Base-by-base conservation (phyloP, 2,329 filamentous ascomycete genomes). In the Fusarium marasasianum region DNA sequence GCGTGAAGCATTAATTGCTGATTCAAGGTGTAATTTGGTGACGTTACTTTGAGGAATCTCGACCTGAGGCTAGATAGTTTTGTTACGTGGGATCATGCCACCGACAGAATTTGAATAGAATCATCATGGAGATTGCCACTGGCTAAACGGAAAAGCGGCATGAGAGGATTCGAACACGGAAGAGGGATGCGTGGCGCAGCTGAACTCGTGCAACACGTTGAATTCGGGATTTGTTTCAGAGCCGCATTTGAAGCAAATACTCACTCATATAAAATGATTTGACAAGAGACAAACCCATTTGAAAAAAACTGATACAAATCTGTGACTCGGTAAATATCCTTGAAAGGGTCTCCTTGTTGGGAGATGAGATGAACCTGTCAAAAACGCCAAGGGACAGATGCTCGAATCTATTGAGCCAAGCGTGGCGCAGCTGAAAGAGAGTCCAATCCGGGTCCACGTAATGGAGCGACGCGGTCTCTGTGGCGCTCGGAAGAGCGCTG, bases 391-490 rank as follows among this genome's bases (percentile, higher is more conserved):
- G 66, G 60, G 47, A 66, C 65, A 73, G 61, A 59, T 40, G 56
- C 68, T 67, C 47, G 15, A 59, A 62, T 31, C 48, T 50, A 45
- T 43, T 15, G 41, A 74, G 78, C 78, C 77, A 80, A 82, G 78
- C 51, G 80, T 82, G 81, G 81, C 81, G 80, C 81, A 82, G 81
- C 73, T 43, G 37, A 31, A 43, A 26, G 47, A 31, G 66, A 51
- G 43, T 24, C 74, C 68, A 76, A 76, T 77, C 65, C 54, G 33
- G 33, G 47, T 72, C 77, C 77, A 71, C 79, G 78, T 79, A 76
- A 76, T 77, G 69, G 55, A 47, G 35, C 61, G 61, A 76, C 69
- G 74, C 74, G 72, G 69, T 63, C 54, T 67, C 37, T 78, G 77
- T 79, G 77, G 77, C 77, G 74, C 58, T 47, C 58, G 24, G 31